Percentiles rank a stretch among this genome's conserved stretches.
phyloP scores from a whole-genome alignment of 371 early-diverging fungal genomes.

The Mortierella sp. region DNA sequence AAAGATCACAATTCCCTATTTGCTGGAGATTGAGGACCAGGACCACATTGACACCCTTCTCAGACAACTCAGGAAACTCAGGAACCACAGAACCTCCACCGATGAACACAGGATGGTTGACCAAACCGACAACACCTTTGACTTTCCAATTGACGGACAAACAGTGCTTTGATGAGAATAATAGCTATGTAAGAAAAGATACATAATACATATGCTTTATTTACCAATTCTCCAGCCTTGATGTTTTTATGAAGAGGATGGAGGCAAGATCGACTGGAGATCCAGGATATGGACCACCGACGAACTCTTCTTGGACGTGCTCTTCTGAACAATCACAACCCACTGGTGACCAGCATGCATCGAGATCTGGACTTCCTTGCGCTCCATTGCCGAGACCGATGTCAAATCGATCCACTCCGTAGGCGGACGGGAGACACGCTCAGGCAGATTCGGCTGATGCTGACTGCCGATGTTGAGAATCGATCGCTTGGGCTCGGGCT shows the following conservation, averaged over 20 bases:
- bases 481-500: not conserved
- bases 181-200: no score
- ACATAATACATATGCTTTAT: not conserved
- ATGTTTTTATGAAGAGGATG: not conserved
- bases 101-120: not conserved
- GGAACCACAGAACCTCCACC: not conserved
- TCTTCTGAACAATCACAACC: slow-evolving; percentile 33
- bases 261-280: slow-evolving; percentile 16
- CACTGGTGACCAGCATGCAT: slow-evolving; percentile 29
- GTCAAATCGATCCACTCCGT: slow-evolving; percentile 40
- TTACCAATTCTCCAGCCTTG: not conserved
- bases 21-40: slow-evolving; percentile 47
- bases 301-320: not conserved
- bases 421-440: not conserved
- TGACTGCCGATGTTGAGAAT: not conserved
- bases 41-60: not conserved
- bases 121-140: not conserved
- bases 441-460: not conserved
- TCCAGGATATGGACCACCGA: slow-evolving; percentile 38
- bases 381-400: slow-evolving; percentile 32
- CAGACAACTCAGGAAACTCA: no score
- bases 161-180: not conserved
- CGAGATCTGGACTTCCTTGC: slow-evolving; percentile 26
- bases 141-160: not conserved
- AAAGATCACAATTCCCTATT: slow-evolving; percentile 65